These are phyloP conservation scores for Epicoccum sorghinum DNA, from an alignment of 2,329 filamentous ascomycete genomes.

Conservation along the genomic window DNA sequence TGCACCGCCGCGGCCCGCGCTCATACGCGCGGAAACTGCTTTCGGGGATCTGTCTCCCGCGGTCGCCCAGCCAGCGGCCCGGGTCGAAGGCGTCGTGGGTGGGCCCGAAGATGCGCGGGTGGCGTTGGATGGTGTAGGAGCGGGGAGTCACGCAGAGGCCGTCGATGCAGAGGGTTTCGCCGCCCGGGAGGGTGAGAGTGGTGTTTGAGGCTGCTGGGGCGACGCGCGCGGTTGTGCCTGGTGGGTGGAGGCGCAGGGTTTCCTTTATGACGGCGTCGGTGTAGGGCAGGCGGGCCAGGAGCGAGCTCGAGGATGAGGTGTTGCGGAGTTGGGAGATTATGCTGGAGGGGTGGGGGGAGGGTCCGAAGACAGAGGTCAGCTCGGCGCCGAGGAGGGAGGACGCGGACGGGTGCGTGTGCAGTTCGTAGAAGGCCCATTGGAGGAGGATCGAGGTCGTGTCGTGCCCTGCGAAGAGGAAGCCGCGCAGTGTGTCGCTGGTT, in stretches of 20 bases:
- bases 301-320: not conserved
- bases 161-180: constrained; percentile 17
- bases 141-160: constrained; percentile 18
- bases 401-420: constrained; percentile 26
- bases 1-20: constrained; percentile 59
- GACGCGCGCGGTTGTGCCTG: constrained; percentile 24
- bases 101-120: constrained; percentile 22
- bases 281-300: constrained; percentile 49
- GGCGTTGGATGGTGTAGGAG: constrained; percentile 24
- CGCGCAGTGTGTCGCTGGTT: constrained; percentile 43
- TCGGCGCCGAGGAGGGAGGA: constrained; percentile 2
- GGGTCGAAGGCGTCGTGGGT: constrained; percentile 31
- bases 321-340: not conserved
- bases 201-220: constrained; percentile 18
- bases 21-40: constrained; percentile 61
- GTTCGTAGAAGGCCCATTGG: constrained; percentile 33
- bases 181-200: constrained; percentile 16
- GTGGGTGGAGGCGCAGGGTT: constrained; percentile 51
- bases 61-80: constrained; percentile 23
- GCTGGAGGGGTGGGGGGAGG: not conserved
- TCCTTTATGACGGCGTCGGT: constrained; percentile 52
- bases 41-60: constrained; percentile 38
- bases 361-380: not conserved
- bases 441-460: constrained; percentile 38
- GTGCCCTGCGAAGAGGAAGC: constrained; percentile 44